A percentile compares a stretch with the other conserved stretches of the same genome.
Evolutionary conservation across 148 eudicot species (phyloP).

Genomic region (Agrostemma githago): DNA sequence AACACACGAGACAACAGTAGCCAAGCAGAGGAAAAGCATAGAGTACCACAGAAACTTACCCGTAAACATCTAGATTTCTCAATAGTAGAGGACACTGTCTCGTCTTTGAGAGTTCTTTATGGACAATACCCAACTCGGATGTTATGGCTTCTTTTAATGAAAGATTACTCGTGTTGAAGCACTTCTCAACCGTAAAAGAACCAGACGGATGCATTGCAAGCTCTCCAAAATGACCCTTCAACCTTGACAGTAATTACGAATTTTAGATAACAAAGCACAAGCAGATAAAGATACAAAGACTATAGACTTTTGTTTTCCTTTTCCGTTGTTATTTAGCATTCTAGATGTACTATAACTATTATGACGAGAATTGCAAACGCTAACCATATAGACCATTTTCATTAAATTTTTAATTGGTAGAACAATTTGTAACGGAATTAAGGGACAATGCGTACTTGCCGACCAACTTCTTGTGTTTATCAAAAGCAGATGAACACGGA

Average conservation of each 20-base stretch:
- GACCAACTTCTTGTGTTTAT: constrained; percentile 68
- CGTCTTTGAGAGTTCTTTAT: constrained; percentile 70
- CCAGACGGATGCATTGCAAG: constrained; percentile 74
- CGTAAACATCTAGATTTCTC: constrained; percentile 81
- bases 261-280: not conserved
- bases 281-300: not conserved
- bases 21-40: too few relatives aligned
- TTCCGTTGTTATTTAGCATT: not conserved
- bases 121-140: constrained; percentile 58
- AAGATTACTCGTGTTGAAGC: constrained; percentile 58
- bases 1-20: not conserved
- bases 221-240: constrained; percentile 85
- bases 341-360: too few relatives aligned
- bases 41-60: constrained; percentile 38
- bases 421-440: not conserved
- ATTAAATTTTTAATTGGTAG: too few relatives aligned
- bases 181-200: constrained; percentile 78
- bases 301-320: not conserved
- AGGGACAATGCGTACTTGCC: constrained; percentile 46
- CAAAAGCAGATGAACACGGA: too few relatives aligned
- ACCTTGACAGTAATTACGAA: constrained; percentile 36
- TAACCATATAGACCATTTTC: too few relatives aligned
- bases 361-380: too few relatives aligned
- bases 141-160: constrained; percentile 70
- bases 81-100: constrained; percentile 77